These are phyloP conservation scores for Acmispon strigosus DNA, from an alignment of 306 rosid genomes.

Conservation along the genomic window DNA sequence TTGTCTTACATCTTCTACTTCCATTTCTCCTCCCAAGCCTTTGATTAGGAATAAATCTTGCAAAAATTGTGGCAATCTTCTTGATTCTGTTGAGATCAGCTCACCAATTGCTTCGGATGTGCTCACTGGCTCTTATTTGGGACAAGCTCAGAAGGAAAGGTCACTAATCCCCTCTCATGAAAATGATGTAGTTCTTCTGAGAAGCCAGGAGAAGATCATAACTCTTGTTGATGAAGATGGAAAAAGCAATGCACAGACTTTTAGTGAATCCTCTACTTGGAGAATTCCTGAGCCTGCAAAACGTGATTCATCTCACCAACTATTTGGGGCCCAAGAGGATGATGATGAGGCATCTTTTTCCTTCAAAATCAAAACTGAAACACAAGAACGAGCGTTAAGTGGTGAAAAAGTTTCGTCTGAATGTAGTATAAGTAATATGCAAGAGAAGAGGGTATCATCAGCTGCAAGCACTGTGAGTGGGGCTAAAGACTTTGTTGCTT, in stretches of 20 bases:
- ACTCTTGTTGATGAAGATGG: slow-evolving; percentile 28
- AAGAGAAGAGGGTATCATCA: slow-evolving; percentile 34
- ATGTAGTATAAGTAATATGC: slow-evolving; percentile 34
- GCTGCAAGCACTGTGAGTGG: slow-evolving; percentile 30
- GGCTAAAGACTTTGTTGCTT: slow-evolving; percentile 57
- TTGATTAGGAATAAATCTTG: slow-evolving; percentile 40
- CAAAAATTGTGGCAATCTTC: slow-evolving; percentile 41
- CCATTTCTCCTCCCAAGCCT: slow-evolving; percentile 27
- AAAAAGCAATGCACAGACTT: background rate
- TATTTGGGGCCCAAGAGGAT: slow-evolving; percentile 16
- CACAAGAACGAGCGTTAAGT: slow-evolving; percentile 28
- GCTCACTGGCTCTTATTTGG: slow-evolving; percentile 18
- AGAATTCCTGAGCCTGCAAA: slow-evolving; percentile 28
- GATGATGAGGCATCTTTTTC: slow-evolving; percentile 5
- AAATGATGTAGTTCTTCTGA: slow-evolving; percentile 30
- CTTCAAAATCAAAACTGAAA: slow-evolving; percentile 25
- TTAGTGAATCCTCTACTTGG: slow-evolving; percentile 21
- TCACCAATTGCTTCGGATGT: slow-evolving; percentile 29
- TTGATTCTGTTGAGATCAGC: slow-evolving; percentile 28
- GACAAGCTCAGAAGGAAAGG: slow-evolving; percentile 18
- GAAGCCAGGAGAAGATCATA: slow-evolving; percentile 21
- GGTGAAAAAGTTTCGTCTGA: slow-evolving; percentile 25
- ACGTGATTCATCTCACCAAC: slow-evolving; percentile 28
- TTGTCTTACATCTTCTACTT: slow-evolving; percentile 39
- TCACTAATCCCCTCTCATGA: slow-evolving; percentile 24